These are phyloP conservation scores for Hemileccinum impolitum DNA, from an alignment of 768 basidiomycete species.

Conservation along the genomic window DNA sequence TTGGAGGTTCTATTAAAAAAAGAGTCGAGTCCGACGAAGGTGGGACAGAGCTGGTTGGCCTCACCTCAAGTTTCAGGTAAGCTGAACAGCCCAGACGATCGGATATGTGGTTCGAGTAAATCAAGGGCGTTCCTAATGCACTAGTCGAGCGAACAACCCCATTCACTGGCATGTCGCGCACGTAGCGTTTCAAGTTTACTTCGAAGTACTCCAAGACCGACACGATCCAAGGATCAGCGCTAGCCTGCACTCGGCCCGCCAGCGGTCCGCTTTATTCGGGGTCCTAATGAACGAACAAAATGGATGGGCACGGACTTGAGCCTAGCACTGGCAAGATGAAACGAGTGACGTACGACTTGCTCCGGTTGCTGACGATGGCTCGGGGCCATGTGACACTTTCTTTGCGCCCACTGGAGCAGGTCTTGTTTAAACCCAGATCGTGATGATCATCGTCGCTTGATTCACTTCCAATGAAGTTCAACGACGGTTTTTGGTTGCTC, in stretches of 20 bases:
- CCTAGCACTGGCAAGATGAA: too few relatives aligned
- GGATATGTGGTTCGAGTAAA: slow-evolving; percentile 60
- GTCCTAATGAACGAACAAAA: too few relatives aligned
- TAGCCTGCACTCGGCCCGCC: too few relatives aligned
- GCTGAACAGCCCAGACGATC: slow-evolving; percentile 46
- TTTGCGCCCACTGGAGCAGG: too few relatives aligned
- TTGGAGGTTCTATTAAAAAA: slow-evolving; percentile 57
- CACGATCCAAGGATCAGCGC: too few relatives aligned
- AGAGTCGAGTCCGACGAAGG: neutral
- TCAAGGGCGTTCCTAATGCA: slow-evolving; percentile 61
- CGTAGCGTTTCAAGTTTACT: too few relatives aligned
- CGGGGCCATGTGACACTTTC: neutral
- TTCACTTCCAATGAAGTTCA: slow-evolving; percentile 54
- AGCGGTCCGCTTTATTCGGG: too few relatives aligned
- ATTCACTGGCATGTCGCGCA: neutral
- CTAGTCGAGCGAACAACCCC: slow-evolving; percentile 1
- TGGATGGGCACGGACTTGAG: too few relatives aligned
- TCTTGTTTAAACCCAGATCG: neutral
- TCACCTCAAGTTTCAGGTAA: slow-evolving; percentile 73
- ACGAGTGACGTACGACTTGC: too few relatives aligned
- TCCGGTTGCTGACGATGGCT: too few relatives aligned
- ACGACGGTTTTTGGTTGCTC: slow-evolving; percentile 70
- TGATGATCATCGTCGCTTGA: neutral
- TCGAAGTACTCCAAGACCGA: too few relatives aligned
- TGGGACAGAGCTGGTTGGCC: slow-evolving; percentile 1